Base-by-base conservation (phyloP, 2,329 filamentous ascomycete species). In the Trichophyton mentagrophytes region DNA sequence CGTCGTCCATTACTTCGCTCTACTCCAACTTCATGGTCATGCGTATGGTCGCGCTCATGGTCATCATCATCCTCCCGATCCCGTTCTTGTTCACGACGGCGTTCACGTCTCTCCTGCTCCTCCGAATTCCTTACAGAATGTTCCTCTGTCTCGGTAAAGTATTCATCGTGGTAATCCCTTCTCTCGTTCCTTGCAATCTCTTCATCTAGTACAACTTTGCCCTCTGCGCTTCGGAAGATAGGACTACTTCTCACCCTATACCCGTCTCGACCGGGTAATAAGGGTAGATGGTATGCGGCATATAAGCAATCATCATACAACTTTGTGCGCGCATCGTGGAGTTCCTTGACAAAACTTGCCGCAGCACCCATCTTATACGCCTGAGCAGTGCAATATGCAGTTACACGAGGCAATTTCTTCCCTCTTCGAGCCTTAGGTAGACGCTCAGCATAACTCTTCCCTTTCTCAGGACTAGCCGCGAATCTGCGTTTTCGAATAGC, bases 251-350 rank as follows among this genome's bases (percentile, higher is more conserved):
- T 84, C 27, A 99, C 79, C 27, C 93, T 81, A 72, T 91, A 96
- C 1, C 93, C 92, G 57, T 95, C 90, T 55, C 80, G 84, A 0
- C 92, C 93, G 1, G 89, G 87, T 60, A 97, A 79, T 15, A 99
- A 77, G 3, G 93, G 93, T 33, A 96, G 77, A 70, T 96, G 91
- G 73, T 99, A 99, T 56, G 96, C 92, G 27, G 87, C 89, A 71
- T 99, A 99, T 25, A 99, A 78, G 70, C 93, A 99, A 73, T 99
- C 93, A 72, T 99, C 93, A 74, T 99, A 99, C 3, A 97, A 80
- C 75, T 99, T 99, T 13, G 92, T 95, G 74, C 90, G 87, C 0
- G 91, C 92, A 36, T 88, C 86, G 75, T 99, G 93, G 68, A 86
- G 87, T 65, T 89, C 88, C 67, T 88, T 87, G 63, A 96, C 79